Evolutionary conservation across 176 grass and related monocot genomes (phyloP), one percentile per base, ranked within the genome.

Genomic region (Carex cristatella): DNA sequence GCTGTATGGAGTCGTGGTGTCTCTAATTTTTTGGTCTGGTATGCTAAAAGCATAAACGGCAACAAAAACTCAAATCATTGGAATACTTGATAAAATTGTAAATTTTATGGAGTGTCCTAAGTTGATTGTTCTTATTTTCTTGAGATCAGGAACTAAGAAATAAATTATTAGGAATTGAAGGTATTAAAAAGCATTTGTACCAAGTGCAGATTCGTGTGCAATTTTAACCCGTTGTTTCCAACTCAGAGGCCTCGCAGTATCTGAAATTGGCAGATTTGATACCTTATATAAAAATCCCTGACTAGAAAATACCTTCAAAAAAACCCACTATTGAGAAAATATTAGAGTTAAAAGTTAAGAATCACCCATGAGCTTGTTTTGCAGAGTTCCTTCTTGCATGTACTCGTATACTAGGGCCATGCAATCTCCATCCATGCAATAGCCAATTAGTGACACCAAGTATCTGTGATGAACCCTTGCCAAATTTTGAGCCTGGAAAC

Each of bases 341-440:
- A 69, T 42, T 69, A 0, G 16, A 19, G 18, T 19, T 42, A 61
- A 61, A 61, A 61, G 4, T 0, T 61, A 13, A 57, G 51, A 57
- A 35, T 49, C 46, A 49, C 46, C 38, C 30, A 15, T 69, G 4
- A 84, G 65, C 16, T 84, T 65, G 35, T 84, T 44, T 70, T 84
- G 63, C 27, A 84, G 81, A 69, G 64, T 84, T 70, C 63, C 81
- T 70, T 84, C 42, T 28, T 14, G 44, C 81, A 84, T 84, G 61
- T 69, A 84, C 14, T 84, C 63, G 28, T 84, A 84, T 10, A 84
- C 63, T 57, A 84, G 81, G 3, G 63, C 81, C 81, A 84, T 65
- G 65, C 10, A 35, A 31, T 84, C 65, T 51, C 46, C 19, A 2
- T 84, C 64, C 63, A 55, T 37, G 28, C 81, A 84, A 69, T 84